Conservation (phyloP, 2,329 filamentous ascomycete species). For the Cladobotryum mycophilum region DNA sequence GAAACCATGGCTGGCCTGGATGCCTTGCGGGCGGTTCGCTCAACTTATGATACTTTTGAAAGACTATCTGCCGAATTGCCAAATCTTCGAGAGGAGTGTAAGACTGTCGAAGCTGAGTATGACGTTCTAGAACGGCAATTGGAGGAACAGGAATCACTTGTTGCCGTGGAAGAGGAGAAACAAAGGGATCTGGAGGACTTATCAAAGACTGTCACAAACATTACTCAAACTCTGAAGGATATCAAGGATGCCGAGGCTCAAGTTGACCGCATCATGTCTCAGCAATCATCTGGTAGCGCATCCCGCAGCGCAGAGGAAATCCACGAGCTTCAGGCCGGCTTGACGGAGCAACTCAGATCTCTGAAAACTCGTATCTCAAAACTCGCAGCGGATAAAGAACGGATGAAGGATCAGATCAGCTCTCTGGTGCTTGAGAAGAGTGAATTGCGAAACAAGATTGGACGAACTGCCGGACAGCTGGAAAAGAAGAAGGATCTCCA, state of each 20-base stretch:
- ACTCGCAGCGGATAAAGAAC: conserved; percentile 64
- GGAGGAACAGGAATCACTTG: conserved; percentile 60
- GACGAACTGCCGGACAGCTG: conserved; percentile 63
- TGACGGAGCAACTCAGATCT: conserved; percentile 60
- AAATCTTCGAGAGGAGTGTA: conserved; percentile 56
- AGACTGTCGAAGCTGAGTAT: conserved; percentile 55
- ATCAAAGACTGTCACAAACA: conserved; percentile 67
- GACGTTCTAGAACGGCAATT: conserved; percentile 53
- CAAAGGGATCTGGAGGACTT: conserved; percentile 71
- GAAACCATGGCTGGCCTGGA: conserved; percentile 45
- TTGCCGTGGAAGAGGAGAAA: conserved; percentile 57
- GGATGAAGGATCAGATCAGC: conserved; percentile 60
- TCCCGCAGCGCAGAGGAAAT: conserved; percentile 76
- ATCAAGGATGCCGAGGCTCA: conserved; percentile 65
- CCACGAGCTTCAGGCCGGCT: conserved; percentile 63
- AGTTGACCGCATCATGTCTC: conserved; percentile 67
- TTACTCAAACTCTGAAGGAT: conserved; percentile 66
- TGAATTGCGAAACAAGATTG: conserved; percentile 68
- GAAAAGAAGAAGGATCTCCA: conserved; percentile 72
- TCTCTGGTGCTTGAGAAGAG: conserved; percentile 70
- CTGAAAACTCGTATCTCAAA: conserved; percentile 60
- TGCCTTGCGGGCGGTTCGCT: conserved; percentile 54
- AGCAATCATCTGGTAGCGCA: conserved; percentile 62
- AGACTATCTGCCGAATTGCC: conserved; percentile 69
- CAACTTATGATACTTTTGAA: conserved; percentile 68